Conservation (phyloP, 148 eudicot species). For the Rhododendron vialii region DNA sequence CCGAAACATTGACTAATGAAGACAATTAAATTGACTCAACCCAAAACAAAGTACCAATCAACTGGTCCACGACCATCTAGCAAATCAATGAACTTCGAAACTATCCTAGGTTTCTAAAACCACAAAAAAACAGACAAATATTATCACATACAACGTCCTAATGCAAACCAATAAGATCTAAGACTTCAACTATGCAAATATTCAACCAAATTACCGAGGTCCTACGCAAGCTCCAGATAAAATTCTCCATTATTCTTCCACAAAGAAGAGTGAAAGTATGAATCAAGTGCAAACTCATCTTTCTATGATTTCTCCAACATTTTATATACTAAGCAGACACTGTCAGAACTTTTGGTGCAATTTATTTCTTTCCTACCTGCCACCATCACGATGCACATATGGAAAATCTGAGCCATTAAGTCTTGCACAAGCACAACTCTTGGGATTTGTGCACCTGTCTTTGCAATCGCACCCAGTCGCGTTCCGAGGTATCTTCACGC, state of each 20-base stretch:
- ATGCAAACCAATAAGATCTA: neutral
- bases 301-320: neutral
- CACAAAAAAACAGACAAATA: neutral
- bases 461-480: conserved; percentile 59
- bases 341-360: neutral
- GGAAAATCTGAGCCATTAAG: conserved; percentile 85
- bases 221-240: neutral
- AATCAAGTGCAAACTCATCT: neutral
- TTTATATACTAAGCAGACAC: neutral
- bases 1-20: neutral
- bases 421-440: conserved; percentile 69
- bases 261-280: neutral
- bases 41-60: neutral
- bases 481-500: conserved; percentile 41
- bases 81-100: neutral
- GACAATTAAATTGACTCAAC: neutral
- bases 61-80: neutral
- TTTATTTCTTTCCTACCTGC: conserved; percentile 44
- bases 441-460: conserved; percentile 56
- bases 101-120: neutral
- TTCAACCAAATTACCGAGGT: neutral
- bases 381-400: conserved; percentile 79
- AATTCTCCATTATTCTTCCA: neutral
- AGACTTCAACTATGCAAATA: neutral
- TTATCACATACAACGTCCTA: neutral